Conservation (phyloP, 306 rosid species). For the Medicago lupulina region DNA sequence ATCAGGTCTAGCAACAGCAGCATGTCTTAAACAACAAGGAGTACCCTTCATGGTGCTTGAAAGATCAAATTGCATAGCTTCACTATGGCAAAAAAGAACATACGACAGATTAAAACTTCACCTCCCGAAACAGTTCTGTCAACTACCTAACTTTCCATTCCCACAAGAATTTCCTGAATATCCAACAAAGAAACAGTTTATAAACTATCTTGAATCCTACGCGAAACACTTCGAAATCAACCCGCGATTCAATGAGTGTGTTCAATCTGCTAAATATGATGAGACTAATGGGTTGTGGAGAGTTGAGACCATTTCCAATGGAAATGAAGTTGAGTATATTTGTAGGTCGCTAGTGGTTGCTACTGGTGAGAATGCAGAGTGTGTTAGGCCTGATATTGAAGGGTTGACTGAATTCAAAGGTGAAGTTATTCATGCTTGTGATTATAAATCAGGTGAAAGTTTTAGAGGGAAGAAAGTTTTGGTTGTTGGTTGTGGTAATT, state of each 20-base stretch:
- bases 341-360: constrained; percentile 88
- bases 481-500: constrained; percentile 93
- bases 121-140: constrained; percentile 94
- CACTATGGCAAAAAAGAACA: constrained; percentile 89
- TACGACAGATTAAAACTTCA: constrained; percentile 90
- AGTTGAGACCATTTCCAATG: constrained; percentile 56
- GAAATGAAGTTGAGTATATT: constrained; percentile 70
- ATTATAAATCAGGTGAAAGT: constrained; percentile 81
- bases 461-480: constrained; percentile 83
- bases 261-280: constrained; percentile 68
- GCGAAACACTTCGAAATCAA: constrained; percentile 64
- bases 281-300: constrained; percentile 80
- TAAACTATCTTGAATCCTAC: constrained; percentile 74
- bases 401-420: constrained; percentile 71
- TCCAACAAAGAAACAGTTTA: constrained; percentile 79
- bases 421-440: constrained; percentile 69
- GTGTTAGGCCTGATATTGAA: constrained; percentile 73
- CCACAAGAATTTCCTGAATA: constrained; percentile 82
- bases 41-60: constrained; percentile 85
- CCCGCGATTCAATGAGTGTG: constrained; percentile 80
- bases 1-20: constrained; percentile 91
- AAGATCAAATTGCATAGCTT: constrained; percentile 85
- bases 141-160: constrained; percentile 79
- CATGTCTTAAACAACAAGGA: constrained; percentile 81
- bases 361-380: constrained; percentile 96